Percentiles rank a stretch among this genome's conserved stretches.
These are phyloP conservation scores for Candida ponderosae DNA, from an alignment of 805 yeast species.

Conservation along the genomic window DNA sequence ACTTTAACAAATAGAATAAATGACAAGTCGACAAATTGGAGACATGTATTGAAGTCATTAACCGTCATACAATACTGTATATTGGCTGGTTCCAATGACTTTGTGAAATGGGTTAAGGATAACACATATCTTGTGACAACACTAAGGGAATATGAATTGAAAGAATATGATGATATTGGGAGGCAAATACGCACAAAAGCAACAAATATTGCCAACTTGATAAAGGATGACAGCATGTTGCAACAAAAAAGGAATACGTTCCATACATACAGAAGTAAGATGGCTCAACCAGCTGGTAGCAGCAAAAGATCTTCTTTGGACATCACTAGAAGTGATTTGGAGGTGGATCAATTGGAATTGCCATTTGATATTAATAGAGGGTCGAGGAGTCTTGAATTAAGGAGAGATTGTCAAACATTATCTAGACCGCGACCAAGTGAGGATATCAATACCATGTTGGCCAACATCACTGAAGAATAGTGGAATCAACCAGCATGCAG, in stretches of 20 bases:
- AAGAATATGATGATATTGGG: slow-evolving; percentile 18
- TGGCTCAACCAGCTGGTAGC: slow-evolving; percentile 31
- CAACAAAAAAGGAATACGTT: slow-evolving; percentile 32
- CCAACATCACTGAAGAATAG: slow-evolving; percentile 15
- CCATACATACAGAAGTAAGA: slow-evolving; percentile 30
- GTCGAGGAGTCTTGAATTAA: slow-evolving; percentile 23
- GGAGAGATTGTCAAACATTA: slow-evolving; percentile 8
- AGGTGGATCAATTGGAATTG: slow-evolving; percentile 3
- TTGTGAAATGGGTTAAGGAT: slow-evolving; percentile 38
- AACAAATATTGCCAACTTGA: slow-evolving; percentile 22
- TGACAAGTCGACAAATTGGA: slow-evolving; percentile 23
- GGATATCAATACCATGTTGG: slow-evolving; percentile 5
- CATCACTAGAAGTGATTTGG: slow-evolving; percentile 9
- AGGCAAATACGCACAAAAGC: slow-evolving; percentile 32
- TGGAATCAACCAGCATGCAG: slow-evolving; percentile 29
- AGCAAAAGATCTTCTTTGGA: slow-evolving; percentile 19
- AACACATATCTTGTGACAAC: slow-evolving; percentile 27
- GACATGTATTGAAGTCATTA: slow-evolving; percentile 39
- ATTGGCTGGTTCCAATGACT: slow-evolving; percentile 46
- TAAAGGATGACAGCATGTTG: slow-evolving; percentile 27
- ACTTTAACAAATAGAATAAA: slow-evolving; percentile 33
- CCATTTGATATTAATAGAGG: slow-evolving; percentile 7
- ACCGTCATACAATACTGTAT: slow-evolving; percentile 44
- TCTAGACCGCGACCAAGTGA: slow-evolving; percentile 3
- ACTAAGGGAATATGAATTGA: slow-evolving; percentile 20